Evolutionary conservation across 345 rosid genomes (phyloP), one percentile per base, ranked within the genome.

Genomic region (Physaria fendleri): DNA sequence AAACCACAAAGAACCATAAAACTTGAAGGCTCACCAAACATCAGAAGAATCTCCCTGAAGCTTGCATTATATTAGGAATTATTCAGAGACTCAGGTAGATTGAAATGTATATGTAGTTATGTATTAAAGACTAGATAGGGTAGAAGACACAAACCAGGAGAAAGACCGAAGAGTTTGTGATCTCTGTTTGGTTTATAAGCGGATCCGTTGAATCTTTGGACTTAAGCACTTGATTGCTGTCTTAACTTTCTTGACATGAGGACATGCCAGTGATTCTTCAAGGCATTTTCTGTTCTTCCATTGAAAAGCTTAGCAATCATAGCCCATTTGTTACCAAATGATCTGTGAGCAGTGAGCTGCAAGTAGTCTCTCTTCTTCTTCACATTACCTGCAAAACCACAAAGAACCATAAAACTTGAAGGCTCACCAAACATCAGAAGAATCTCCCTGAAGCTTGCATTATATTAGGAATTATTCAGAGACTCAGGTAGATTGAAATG

Each of bases 181-280:
- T n/a, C n/a, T n/a, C n/a, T n/a, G n/a, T n/a, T n/a, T n/a, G n/a
- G n/a, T n/a, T n/a, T n/a, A n/a, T n/a, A n/a, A n/a, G n/a, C n/a
- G 18, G 11, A 21, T 27, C n/a, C n/a, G 62, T 43, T 8, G 45
- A 40, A 41, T 61, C 38, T 60, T n/a, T n/a, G 32, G 32, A 6
- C 6, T 1, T 4, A 10, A 27, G 17, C 1, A 48, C 5, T 28
- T 11, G 80, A 66, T 6, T 75, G 83, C 20, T 61, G 61, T 25
- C 80, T 75, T 35, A 53, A 28, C 63, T 68, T 77, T 66, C 84
- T 75, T 0, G 82, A 77, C 79, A 75, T 75, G 60, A 79, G 74
- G 23, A 77, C 78, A 65, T 83, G 85, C 84, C 85, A 83, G n/a
- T 83, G 84, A 49, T 81, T 83, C 39, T 79, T 83, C 12, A 83